Base-by-base conservation (phyloP, 2,329 filamentous ascomycete genomes). In the Amauroascus verrucosus region DNA sequence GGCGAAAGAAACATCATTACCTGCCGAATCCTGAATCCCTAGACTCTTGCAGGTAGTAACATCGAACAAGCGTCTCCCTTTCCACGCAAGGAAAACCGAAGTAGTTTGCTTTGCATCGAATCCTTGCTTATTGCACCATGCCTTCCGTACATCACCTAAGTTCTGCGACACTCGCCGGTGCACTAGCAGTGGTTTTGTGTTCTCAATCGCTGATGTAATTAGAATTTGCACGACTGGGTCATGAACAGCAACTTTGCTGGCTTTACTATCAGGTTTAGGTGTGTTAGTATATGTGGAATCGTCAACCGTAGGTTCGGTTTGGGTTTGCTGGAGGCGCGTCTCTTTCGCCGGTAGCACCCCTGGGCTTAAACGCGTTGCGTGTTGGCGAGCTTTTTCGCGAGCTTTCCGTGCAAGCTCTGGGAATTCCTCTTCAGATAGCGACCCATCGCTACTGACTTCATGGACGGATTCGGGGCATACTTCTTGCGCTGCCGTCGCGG, bases 21-120 rank as follows among this genome's bases (percentile, higher is more conserved):
- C 70, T 28, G 69, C 63, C 1, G 62, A 60, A 51, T 75, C 71
- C 2, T 75, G 62, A 44, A 93, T 77, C 6, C 83, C 82, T 6
- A 95, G 71, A 46, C 78, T 82, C 51, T 76, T 75, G 55, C 87
- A 83, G 1, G 84, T 90, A 4, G 86, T 87, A n/a, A 79, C 78
- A 58, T 86, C 81, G 64, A 85, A 95, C 2, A 95, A 70, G 55
- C 81, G 80, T 54, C 80, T 80, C 24, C 80, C 78, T 58, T 83
- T 83, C 84, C 87, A 95, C 0, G 87, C 93, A 53, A 97, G 76
- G 61, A 93, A 85, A 16, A 94, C 72, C 0, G 74, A 71, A 3
- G 76, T 70, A 1, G 75, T 68, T 22, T 76, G 65, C 2, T 77
- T 72, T 1, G 72, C 67, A 1, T 72, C 67, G 45, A 81, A 77